Conservation (phyloP, 164 flowering plant species). For the Houttuynia cordata region DNA sequence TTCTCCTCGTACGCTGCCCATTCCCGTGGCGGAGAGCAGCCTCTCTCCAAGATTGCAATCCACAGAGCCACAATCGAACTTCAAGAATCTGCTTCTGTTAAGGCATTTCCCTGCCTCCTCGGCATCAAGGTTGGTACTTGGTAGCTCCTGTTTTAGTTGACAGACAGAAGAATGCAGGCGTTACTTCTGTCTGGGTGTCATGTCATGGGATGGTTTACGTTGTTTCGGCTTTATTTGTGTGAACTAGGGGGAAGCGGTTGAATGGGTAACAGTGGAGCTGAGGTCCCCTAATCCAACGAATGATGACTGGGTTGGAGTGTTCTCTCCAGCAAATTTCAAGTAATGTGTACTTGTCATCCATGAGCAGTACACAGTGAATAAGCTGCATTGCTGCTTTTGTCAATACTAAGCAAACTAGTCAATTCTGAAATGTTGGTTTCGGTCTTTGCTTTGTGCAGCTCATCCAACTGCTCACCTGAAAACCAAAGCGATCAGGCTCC, state of each 20-base stretch:
- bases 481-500: slow-evolving; percentile 1
- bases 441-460: slow-evolving; percentile 1
- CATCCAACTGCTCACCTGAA: slow-evolving; percentile 5
- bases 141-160: background rate
- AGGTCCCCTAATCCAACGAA: slow-evolving; percentile 9
- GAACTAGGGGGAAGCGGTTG: slow-evolving; percentile 40
- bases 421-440: too few species aligned
- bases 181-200: too few species aligned
- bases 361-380: too few species aligned
- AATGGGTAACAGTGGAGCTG: slow-evolving; percentile 42
- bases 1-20: background rate
- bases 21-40: slow-evolving; percentile 25
- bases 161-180: background rate
- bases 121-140: slow-evolving; percentile 16
- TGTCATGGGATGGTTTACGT: too few species aligned
- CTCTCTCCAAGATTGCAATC: slow-evolving; percentile 52
- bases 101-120: slow-evolving; percentile 49
- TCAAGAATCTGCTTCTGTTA: slow-evolving; percentile 32
- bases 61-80: slow-evolving; percentile 31
- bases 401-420: too few species aligned
- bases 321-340: slow-evolving; percentile 28
- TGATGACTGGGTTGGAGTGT: slow-evolving; percentile 24
- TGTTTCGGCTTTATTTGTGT: too few species aligned
- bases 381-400: background rate
- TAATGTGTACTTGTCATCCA: slow-evolving; percentile 3